Conservation (phyloP, 2,329 filamentous ascomycete genomes). For the Blastomyces emzantsi region DNA sequence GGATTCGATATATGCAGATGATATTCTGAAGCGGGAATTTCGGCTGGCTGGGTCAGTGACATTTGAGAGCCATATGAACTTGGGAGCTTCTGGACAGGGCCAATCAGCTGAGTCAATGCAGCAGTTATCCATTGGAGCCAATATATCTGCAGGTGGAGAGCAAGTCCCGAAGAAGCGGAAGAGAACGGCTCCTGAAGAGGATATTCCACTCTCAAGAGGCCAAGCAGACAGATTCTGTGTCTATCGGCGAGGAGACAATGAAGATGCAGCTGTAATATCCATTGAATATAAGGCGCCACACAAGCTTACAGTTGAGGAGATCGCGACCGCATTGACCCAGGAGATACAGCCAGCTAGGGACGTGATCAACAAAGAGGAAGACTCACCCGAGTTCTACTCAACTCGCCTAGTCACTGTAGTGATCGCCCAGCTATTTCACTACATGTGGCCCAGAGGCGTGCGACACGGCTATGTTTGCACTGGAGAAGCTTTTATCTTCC, state of each 20-base stretch:
- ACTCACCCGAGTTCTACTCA: too few relatives aligned
- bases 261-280: constrained; percentile 19
- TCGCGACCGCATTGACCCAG: constrained; percentile 20
- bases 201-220: too few relatives aligned
- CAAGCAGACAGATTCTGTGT: constrained; percentile 12
- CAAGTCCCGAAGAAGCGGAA: too few relatives aligned
- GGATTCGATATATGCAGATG: constrained; percentile 22
- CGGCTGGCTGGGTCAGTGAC: constrained; percentile 27
- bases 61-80: constrained; percentile 34
- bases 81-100: constrained; percentile 18
- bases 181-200: too few relatives aligned
- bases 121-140: too few relatives aligned
- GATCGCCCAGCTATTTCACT: constrained; percentile 25
- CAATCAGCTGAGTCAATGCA: constrained; percentile 11
- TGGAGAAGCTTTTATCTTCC: constrained; percentile 26
- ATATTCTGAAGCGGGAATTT: constrained; percentile 23
- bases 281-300: constrained; percentile 24
- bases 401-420: constrained; percentile 23
- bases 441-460: constrained; percentile 22
- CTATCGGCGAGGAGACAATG: constrained; percentile 15
- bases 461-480: constrained; percentile 24
- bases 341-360: constrained; percentile 20
- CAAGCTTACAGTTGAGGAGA: constrained; percentile 20
- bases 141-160: too few relatives aligned
- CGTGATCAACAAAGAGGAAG: constrained; percentile 20